These are phyloP conservation scores for Solanum virginianum DNA, from an alignment of 257 asterid species.

Conservation along the genomic window DNA sequence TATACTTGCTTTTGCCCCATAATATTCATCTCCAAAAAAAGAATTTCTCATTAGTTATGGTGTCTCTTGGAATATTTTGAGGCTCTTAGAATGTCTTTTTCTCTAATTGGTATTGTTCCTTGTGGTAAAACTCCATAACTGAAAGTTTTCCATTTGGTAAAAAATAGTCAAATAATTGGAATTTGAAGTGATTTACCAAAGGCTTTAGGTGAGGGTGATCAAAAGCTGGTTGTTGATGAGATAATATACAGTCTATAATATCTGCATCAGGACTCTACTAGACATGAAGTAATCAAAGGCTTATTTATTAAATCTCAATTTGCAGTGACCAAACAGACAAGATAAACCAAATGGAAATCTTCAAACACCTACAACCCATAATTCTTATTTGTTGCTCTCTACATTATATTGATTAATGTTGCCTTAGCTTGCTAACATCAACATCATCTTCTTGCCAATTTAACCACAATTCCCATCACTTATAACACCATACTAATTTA, in stretches of 20 bases:
- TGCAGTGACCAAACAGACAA: conserved; percentile 11
- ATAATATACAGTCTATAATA: conserved; percentile 60
- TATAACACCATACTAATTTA: neutral
- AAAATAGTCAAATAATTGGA: no score
- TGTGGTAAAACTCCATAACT: neutral
- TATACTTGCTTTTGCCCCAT: conserved; percentile 12
- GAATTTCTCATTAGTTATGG: neutral
- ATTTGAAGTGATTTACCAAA: conserved; percentile 25
- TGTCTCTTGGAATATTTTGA: conserved; percentile 2
- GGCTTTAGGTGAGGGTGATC: conserved; percentile 78
- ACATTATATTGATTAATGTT: neutral
- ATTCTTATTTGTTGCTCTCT: neutral
- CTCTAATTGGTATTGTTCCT: conserved; percentile 4
- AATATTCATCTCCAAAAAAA: conserved; percentile 10
- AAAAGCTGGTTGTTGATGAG: conserved; percentile 80
- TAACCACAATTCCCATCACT: neutral
- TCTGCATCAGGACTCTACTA: conserved; percentile 89
- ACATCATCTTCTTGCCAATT: neutral
- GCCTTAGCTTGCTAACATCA: neutral
- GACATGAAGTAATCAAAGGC: conserved; percentile 11
- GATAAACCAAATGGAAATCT: neutral
- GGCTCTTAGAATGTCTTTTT: conserved; percentile 1
- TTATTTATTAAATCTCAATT: conserved; percentile 41
- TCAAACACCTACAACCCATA: neutral
- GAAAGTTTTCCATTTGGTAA: no score